Conservation (phyloP, 768 basidiomycete species). For the Cystofilobasidium bisporidii region DNA sequence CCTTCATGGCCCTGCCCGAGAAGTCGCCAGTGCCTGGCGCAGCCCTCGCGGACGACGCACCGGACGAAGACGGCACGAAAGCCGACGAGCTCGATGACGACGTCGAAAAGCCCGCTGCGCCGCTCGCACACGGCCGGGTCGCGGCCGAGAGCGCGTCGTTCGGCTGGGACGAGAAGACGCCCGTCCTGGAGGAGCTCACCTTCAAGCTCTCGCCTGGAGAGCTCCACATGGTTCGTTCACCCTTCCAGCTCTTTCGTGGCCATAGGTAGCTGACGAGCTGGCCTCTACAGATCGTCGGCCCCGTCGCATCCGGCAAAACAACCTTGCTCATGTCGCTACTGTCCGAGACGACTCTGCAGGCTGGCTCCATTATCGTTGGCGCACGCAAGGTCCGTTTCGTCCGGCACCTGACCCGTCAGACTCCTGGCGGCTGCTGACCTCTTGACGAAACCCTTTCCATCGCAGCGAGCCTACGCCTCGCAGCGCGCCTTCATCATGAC, state of each 20-base stretch:
- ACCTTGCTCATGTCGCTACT: conserved; percentile 29
- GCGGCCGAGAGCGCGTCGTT: not conserved
- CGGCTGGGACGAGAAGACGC: conserved; percentile 11
- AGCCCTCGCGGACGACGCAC: not conserved
- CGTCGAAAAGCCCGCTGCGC: not conserved
- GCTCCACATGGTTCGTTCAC: conserved; percentile 17
- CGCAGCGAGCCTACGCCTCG: conserved; percentile 11
- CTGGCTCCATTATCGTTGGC: conserved; percentile 8
- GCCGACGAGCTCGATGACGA: not conserved
- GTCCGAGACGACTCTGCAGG: conserved; percentile 25
- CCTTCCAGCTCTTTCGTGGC: too few species aligned
- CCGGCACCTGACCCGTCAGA: too few species aligned
- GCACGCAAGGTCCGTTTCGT: not conserved
- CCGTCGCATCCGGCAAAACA: conserved; percentile 28
- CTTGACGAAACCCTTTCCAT: not conserved
- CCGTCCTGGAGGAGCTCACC: not conserved
- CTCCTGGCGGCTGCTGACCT: too few species aligned
- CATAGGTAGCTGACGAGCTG: too few species aligned
- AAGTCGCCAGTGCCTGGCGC: conserved; percentile 15
- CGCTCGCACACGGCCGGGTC: not conserved
- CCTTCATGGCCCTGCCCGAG: not conserved
- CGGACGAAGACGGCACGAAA: not conserved
- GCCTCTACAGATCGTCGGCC: conserved; percentile 18
- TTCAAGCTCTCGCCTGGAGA: not conserved
- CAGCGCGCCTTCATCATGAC: conserved; percentile 24